Evolutionary conservation across 2,329 filamentous ascomycete species (phyloP).

Genomic region (Albophoma yamanashiensis): DNA sequence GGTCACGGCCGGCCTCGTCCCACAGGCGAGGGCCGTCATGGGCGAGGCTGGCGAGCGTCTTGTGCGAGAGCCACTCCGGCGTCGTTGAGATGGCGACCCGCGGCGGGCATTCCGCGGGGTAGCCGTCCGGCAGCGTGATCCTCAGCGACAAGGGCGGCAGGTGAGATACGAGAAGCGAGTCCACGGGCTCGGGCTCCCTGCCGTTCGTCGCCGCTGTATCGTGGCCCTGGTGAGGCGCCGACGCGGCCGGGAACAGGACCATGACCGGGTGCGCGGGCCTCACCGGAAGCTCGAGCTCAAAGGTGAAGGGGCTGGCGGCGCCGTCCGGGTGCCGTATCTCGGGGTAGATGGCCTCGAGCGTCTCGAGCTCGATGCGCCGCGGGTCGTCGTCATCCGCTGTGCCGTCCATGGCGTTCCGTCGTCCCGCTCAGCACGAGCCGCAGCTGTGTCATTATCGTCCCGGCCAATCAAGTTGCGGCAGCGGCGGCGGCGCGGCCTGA

Average conservation of each 20-base stretch:
- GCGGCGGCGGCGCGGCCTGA: not conserved
- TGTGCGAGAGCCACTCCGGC: constrained; percentile 45
- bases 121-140: constrained; percentile 45
- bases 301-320: constrained; percentile 28
- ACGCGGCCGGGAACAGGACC: constrained; percentile 43
- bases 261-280: constrained; percentile 42
- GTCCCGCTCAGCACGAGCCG: not conserved
- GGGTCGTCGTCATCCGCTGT: constrained; percentile 42
- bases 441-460: constrained; percentile 1
- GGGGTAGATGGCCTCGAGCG: constrained; percentile 55
- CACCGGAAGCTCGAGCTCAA: constrained; percentile 48
- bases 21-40: constrained; percentile 42
- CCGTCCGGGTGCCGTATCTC: constrained; percentile 39
- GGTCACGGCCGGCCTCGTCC: constrained; percentile 50
- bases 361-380: constrained; percentile 47
- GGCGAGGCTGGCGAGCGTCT: constrained; percentile 38
- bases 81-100: constrained; percentile 37
- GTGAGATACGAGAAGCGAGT: constrained; percentile 42
- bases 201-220: not conserved
- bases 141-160: constrained; percentile 45
- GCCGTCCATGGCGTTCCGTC: constrained; percentile 22
- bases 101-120: constrained; percentile 44
- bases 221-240: constrained; percentile 7
- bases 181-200: constrained; percentile 13
- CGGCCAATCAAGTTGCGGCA: not conserved